Percentiles rank a stretch among this genome's conserved stretches.
These are phyloP conservation scores for Penicillium sp. DNA, from an alignment of 2,329 filamentous ascomycete species.

Conservation along the genomic window DNA sequence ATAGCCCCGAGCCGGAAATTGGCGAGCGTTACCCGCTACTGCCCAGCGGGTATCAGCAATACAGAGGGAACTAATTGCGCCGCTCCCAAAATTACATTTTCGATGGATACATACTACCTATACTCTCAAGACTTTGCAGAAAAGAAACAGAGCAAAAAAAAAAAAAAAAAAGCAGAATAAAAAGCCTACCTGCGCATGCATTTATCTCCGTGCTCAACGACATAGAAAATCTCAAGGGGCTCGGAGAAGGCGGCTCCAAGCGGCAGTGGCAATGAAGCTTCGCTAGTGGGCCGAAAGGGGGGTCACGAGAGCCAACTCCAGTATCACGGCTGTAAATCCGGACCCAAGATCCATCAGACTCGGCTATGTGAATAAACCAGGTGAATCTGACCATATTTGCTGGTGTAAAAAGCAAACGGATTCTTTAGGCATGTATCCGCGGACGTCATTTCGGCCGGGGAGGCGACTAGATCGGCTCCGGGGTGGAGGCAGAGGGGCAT, in stretches of 20 bases:
- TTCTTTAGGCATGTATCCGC: neutral
- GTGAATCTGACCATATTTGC: too few relatives aligned
- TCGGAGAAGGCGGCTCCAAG: neutral
- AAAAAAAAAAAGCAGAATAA: too few relatives aligned
- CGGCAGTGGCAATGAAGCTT: neutral
- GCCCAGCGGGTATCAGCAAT: neutral
- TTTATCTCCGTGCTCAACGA: neutral
- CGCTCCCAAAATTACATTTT: neutral
- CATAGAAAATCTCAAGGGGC: neutral
- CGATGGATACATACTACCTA: neutral
- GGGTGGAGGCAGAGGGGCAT: constrained; percentile 1
- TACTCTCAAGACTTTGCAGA: neutral
- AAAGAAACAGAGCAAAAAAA: neutral
- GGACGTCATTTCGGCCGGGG: constrained; percentile 13
- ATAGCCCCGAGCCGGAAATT: neutral
- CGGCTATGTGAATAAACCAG: neutral
- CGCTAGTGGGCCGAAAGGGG: neutral
- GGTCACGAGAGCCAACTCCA: neutral
- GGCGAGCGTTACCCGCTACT: neutral
- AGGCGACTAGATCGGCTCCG: constrained; percentile 1
- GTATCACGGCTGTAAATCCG: neutral
- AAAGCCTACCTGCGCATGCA: neutral
- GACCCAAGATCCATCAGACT: neutral
- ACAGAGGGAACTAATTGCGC: constrained; percentile 7
- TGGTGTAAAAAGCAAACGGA: neutral